Base-by-base conservation (phyloP, 441 rosid genomes). In the Gossypium aridum region DNA sequence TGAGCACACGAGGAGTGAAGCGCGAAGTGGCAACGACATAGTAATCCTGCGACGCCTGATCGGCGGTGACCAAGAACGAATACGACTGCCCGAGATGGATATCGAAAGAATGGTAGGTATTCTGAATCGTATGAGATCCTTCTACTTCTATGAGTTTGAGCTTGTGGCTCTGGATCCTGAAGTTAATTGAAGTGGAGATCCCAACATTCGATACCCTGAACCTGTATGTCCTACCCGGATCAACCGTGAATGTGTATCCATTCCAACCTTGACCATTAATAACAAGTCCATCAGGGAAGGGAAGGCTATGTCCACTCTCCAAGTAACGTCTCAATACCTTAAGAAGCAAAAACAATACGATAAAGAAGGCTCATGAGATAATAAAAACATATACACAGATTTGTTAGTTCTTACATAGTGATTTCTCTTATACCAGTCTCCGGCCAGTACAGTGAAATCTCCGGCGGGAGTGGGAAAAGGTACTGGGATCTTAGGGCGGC, bases 221-320 rank as follows among this genome's bases (percentile, higher is more conserved):
- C 79, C 90, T 83, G 59, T 89, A 89, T 39, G 93, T 87, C 84
- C 69, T 83, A 66, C 93, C 91, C 51, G 86, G 87, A 54, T 89
- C 90, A 16, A 89, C 91, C 0, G 86, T 81, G 80, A 87, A 87
- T 56, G 86, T 85, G 63, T 83, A 81, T 70, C 91, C 88, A 49
- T 87, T 87, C 91, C 91, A 87, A 10, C 91, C 91, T n/a, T 87
- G 89, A 43, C 93, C 93, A 22, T 89, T 89, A 79, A 89, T 87
- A 71, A 86, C 83, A 74, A 89, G 87, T 8, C 90, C 93, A 74
- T 89, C 93, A 8, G 93, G 91, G 13, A 71, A 54, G 6, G 90
- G 89, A 60, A 89, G 80, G 67, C 77, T 81, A 61, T 74, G 80
- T 19, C 93, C 93, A 0, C 74, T 85, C 34, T 87, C 91, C 28